Evolutionary conservation across 169 alveolate genomes (phyloP), one percentile per base, ranked within the genome.

Genomic region (Plasmodium cynomolgi): DNA sequence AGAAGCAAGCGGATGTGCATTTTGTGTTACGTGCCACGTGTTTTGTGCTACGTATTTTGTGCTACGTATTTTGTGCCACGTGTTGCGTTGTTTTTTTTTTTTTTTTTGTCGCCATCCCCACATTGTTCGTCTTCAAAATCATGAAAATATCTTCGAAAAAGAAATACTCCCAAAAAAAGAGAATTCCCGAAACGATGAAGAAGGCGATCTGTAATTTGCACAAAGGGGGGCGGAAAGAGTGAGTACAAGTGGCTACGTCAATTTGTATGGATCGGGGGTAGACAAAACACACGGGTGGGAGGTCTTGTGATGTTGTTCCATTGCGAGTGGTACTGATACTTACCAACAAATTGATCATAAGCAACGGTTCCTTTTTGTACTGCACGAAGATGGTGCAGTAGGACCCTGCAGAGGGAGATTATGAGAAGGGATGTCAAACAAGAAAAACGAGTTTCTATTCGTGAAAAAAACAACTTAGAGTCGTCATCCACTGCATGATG

Each of bases 321-420:
- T 44, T 44, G 50, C 31, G 62, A 15, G 62, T 9, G 33, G 47
- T 82, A 62, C 11, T 39, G 13, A 4, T 9, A 23, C 47, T 44
- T 90, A 90, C 94, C 77, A 90, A 31, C 34, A 80, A 44, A 2
- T 80, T n/a, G 7, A 90, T 90, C 94, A 90, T 90, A 47, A 90
- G 72, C 2, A 81, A 2, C 54, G 94, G 94, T 29, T 90, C 37
- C 31, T 90, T 90, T 81, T 90, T 90, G 31, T 90, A 81, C n/a
- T 77, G 73, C 29, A 90, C 94, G 81, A 90, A 90, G 33, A 90
- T 34, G 20, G 84, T 62, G 50, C 94, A 90, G 20, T 90, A 90
- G 9, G 91, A 29, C 71, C 94, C 94, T 90, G 83, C 3, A 41
- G 29, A 80, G 23, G 3, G 62, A 3, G 17, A 33, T n/a, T 20